Evolutionary conservation across 1,139 yeast genomes (phyloP).

Genomic region (Wickerhamiella infanticola): DNA sequence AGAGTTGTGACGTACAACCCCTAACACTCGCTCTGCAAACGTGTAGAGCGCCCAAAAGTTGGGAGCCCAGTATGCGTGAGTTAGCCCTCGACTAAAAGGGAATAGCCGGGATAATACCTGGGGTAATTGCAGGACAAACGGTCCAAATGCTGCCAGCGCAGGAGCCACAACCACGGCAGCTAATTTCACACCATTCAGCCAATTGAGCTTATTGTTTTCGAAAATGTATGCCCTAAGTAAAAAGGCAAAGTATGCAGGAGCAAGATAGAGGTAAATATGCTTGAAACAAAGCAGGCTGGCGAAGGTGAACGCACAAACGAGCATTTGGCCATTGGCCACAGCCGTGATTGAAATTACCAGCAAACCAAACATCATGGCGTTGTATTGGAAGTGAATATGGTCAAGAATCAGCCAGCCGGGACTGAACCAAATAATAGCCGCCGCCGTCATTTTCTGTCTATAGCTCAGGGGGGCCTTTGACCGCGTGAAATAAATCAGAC

Average conservation of each 20-base stretch:
- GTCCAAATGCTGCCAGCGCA: conserved; percentile 60
- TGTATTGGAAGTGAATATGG: conserved; percentile 95
- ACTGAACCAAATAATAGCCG: conserved; percentile 67
- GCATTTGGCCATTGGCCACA: conserved; percentile 43
- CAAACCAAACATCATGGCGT: conserved; percentile 86
- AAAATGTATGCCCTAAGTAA: conserved; percentile 58
- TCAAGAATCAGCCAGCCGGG: conserved; percentile 86
- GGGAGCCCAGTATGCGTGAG: conserved; percentile 99
- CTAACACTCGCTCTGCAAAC: conserved; percentile 58
- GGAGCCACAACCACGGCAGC: conserved; percentile 51
- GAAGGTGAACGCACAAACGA: conserved; percentile 59
- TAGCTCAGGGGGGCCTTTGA: conserved; percentile 24
- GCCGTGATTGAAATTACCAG: conserved; percentile 57
- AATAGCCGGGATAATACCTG: conserved; percentile 56
- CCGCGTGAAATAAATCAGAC: conserved; percentile 58
- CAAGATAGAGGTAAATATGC: conserved; percentile 81
- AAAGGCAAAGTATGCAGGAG: conserved; percentile 84
- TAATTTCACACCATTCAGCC: conserved; percentile 27
- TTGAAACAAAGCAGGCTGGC: conserved; percentile 75
- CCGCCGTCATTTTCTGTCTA: conserved; percentile 50
- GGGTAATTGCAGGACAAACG: conserved; percentile 51
- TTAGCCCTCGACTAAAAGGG: conserved; percentile 88
- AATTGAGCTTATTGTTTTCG: conserved; percentile 16
- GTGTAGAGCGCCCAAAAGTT: conserved; percentile 93
- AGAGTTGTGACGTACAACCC: conserved; percentile 29